phyloP scores from a whole-genome alignment of 1,139 yeast genomes.

The Yamadazyma sp. region DNA sequence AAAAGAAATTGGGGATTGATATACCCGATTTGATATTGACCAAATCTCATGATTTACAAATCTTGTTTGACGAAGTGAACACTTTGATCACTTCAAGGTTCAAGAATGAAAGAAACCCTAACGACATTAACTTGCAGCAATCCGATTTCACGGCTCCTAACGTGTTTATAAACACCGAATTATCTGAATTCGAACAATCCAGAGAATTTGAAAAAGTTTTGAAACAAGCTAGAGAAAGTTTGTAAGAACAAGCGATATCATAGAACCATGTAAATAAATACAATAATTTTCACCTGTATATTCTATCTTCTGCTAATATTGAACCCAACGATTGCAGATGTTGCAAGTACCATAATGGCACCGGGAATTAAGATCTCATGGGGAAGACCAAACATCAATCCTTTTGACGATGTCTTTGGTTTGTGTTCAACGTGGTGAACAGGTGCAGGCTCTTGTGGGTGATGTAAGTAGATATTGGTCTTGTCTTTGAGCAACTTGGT shows the following conservation, averaged over 20 bases:
- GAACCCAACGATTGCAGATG: conserved; percentile 56
- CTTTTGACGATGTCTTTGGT: neutral
- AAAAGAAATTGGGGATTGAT: conserved; percentile 58
- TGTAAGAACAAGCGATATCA: conserved; percentile 8
- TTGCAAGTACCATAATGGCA: conserved; percentile 60
- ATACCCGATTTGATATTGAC: conserved; percentile 67
- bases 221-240: conserved; percentile 29
- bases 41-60: conserved; percentile 44
- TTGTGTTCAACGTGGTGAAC: conserved; percentile 20
- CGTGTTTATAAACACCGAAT: conserved; percentile 54
- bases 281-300: neutral
- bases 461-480: conserved; percentile 73
- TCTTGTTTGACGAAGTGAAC: conserved; percentile 46
- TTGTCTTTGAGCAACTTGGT: conserved; percentile 51
- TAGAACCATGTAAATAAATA: conserved; percentile 11
- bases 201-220: conserved; percentile 29
- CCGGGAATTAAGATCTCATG: conserved; percentile 66
- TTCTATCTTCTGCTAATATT: conserved; percentile 37
- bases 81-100: conserved; percentile 49
- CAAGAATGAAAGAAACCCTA: conserved; percentile 67
- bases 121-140: conserved; percentile 53
- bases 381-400: conserved; percentile 54
- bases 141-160: conserved; percentile 43
- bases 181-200: conserved; percentile 29
- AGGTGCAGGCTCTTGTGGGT: conserved; percentile 53